phyloP scores from a whole-genome alignment of 495 filamentous ascomycete genomes.

The Melanomma pulvis-pyrius region DNA sequence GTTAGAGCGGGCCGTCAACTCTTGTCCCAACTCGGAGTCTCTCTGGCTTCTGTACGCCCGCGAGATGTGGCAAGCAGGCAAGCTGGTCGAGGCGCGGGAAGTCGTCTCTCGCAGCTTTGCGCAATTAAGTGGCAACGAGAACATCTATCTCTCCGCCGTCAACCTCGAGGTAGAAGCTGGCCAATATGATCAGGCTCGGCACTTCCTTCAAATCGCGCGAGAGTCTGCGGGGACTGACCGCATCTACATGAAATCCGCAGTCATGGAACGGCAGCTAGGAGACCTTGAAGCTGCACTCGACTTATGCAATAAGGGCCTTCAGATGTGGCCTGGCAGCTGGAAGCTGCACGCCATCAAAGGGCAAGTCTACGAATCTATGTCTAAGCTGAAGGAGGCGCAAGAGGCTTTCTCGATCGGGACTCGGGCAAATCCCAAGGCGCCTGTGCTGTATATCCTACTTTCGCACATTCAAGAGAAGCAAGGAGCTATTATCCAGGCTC shows the following conservation, averaged over 20 bases:
- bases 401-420: slow-evolving; percentile 91
- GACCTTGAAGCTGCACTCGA: slow-evolving; percentile 79
- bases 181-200: slow-evolving; percentile 76
- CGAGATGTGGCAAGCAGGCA: slow-evolving; percentile 85
- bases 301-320: slow-evolving; percentile 82
- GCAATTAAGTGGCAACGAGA: slow-evolving; percentile 91
- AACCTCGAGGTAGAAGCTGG: slow-evolving; percentile 89
- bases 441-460: slow-evolving; percentile 87
- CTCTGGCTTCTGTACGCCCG: slow-evolving; percentile 95
- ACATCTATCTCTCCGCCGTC: slow-evolving; percentile 94
- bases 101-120: slow-evolving; percentile 87
- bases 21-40: slow-evolving; percentile 81
- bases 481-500: slow-evolving; percentile 85
- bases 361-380: slow-evolving; percentile 85
- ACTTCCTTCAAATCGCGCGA: slow-evolving; percentile 77
- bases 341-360: slow-evolving; percentile 99
- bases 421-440: slow-evolving; percentile 77
- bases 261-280: slow-evolving; percentile 83
- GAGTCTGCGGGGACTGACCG: slow-evolving; percentile 88
- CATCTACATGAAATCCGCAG: slow-evolving; percentile 93
- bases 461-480: slow-evolving; percentile 83
- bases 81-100: slow-evolving; percentile 78
- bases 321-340: slow-evolving; percentile 80
- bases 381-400: slow-evolving; percentile 77
- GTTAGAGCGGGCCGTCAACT: slow-evolving; percentile 90